Evolutionary conservation across 225 moss, liverwort and hornwort species (phyloP).

Genomic region (Ulota crispa): DNA sequence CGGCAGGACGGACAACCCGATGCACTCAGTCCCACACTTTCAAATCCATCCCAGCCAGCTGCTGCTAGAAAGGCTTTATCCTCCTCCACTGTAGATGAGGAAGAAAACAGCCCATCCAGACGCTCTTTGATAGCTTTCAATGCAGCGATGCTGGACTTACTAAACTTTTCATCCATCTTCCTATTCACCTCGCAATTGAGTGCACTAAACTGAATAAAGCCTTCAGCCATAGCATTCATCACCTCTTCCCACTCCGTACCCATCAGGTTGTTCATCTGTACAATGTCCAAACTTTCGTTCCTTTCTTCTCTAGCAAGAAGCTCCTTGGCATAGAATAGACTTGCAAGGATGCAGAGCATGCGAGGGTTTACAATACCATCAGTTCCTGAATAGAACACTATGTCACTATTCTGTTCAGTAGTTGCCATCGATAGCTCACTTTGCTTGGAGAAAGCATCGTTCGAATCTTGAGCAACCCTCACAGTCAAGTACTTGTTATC

Average conservation of each 20-base stretch:
- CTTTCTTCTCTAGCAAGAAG: slow-evolving; percentile 40
- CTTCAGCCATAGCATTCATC: slow-evolving; percentile 25
- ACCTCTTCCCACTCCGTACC: slow-evolving; percentile 64
- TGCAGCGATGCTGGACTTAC: slow-evolving; percentile 51
- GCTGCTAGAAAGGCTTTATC: slow-evolving; percentile 65
- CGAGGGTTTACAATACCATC: slow-evolving; percentile 56
- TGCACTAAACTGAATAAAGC: slow-evolving; percentile 20
- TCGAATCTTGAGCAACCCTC: slow-evolving; percentile 65
- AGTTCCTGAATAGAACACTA: slow-evolving; percentile 40
- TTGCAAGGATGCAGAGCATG: slow-evolving; percentile 61
- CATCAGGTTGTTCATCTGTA: slow-evolving; percentile 59
- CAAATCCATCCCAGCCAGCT: slow-evolving; percentile 80
- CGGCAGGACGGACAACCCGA: slow-evolving; percentile 81
- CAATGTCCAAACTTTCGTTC: slow-evolving; percentile 32
- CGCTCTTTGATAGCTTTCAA: slow-evolving; percentile 51
- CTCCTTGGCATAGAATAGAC: slow-evolving; percentile 63
- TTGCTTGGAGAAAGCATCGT: slow-evolving; percentile 37
- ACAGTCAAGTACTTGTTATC: slow-evolving; percentile 73
- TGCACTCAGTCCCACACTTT: slow-evolving; percentile 55
- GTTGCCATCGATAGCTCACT: slow-evolving; percentile 25
- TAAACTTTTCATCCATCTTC: slow-evolving; percentile 33
- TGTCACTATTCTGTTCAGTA: slow-evolving; percentile 25
- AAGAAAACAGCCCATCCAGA: slow-evolving; percentile 43
- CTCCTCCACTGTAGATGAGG: slow-evolving; percentile 68
- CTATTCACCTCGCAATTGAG: slow-evolving; percentile 40